Evolutionary conservation across 1,284 basidiomycete species (phyloP).

Genomic region (Ustilago sp.): DNA sequence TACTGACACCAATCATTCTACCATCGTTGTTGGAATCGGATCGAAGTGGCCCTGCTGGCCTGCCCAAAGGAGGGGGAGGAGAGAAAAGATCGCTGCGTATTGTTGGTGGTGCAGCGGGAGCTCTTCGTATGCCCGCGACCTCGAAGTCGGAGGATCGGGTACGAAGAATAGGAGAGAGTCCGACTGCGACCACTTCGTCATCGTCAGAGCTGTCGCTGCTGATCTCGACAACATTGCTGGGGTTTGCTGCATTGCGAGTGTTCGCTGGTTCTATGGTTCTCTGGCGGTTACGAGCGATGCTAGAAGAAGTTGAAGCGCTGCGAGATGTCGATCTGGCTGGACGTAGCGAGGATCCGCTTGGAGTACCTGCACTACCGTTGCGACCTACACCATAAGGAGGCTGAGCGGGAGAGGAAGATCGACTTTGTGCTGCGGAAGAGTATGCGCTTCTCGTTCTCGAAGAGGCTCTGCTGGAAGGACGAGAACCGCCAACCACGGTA

Average conservation of each 20-base stretch:
- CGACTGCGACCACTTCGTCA: conserved; percentile 23
- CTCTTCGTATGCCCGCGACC: conserved; percentile 24
- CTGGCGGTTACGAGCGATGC: background rate
- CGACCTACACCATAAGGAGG: background rate
- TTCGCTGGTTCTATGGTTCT: background rate
- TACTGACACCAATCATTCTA: conserved; percentile 31
- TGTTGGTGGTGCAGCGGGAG: background rate
- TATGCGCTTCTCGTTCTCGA: conserved; percentile 16
- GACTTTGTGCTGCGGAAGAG: conserved; percentile 20
- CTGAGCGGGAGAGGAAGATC: conserved; percentile 23
- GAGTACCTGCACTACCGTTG: background rate
- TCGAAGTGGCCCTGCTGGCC: conserved; percentile 19
- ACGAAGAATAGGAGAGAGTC: background rate
- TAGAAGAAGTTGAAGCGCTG: conserved; percentile 7
- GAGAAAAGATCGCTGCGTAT: conserved; percentile 26
- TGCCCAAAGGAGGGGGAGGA: conserved; percentile 12
- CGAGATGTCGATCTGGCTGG: conserved; percentile 9
- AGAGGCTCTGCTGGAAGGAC: conserved; percentile 27
- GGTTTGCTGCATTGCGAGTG: background rate
- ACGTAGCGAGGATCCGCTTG: background rate
- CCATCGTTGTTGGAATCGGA: background rate
- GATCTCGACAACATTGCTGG: conserved; percentile 31
- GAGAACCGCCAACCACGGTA: conserved; percentile 34
- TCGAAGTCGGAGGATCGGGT: conserved; percentile 28
- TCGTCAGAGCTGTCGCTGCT: conserved; percentile 47